Evolutionary conservation across 1,139 yeast genomes (phyloP).

Genomic region (Taphrina sp.): DNA sequence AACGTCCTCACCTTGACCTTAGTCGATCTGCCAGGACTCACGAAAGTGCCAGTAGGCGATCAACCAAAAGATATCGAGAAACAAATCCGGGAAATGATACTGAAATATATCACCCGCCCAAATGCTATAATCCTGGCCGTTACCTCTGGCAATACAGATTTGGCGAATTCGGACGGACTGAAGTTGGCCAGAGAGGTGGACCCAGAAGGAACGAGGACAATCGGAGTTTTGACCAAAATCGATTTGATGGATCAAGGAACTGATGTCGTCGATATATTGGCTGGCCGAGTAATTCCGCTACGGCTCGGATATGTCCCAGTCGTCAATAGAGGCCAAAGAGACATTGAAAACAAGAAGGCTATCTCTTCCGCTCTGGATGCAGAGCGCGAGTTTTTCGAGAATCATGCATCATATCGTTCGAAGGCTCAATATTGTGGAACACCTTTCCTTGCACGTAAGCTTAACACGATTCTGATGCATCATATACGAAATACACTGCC

Average conservation of each 20-base stretch:
- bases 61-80: constrained; percentile 97
- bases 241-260: constrained; percentile 98
- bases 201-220: constrained; percentile 91
- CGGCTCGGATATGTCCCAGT: constrained; percentile 97
- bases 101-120: constrained; percentile 91
- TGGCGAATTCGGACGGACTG: constrained; percentile 96
- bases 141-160: constrained; percentile 94
- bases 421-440: constrained; percentile 95
- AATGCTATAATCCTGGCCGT: constrained; percentile 94
- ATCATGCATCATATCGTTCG: constrained; percentile 91
- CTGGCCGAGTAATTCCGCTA: constrained; percentile 92
- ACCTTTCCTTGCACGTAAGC: constrained; percentile 88
- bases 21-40: constrained; percentile 95
- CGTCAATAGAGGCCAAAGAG: constrained; percentile 95
- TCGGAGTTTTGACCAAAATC: constrained; percentile 94
- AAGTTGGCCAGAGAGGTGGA: constrained; percentile 96
- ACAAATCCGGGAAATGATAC: constrained; percentile 89
- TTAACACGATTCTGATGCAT: constrained; percentile 82
- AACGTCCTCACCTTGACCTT: constrained; percentile 91
- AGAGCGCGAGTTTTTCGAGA: constrained; percentile 77
- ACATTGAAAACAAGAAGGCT: constrained; percentile 81
- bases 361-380: constrained; percentile 83
- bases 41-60: constrained; percentile 98
- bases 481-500: constrained; percentile 95
- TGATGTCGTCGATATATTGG: constrained; percentile 94